Evolutionary conservation across 306 rosid species (phyloP).

Genomic region (Lotus japonicus): DNA sequence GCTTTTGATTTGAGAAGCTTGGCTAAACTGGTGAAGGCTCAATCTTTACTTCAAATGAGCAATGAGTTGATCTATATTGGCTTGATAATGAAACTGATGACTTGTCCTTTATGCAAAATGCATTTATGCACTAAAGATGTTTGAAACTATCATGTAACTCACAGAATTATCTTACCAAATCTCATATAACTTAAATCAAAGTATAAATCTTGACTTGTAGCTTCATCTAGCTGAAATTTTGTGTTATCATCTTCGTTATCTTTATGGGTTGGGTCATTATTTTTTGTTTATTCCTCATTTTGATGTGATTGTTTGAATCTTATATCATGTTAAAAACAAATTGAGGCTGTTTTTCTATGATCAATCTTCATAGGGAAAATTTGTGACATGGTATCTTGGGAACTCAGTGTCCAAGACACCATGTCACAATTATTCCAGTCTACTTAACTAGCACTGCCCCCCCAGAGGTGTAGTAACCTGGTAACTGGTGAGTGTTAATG

Average conservation of each 20-base stretch:
- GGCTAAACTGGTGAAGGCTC: not conserved
- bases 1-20: not conserved
- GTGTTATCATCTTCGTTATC: not conserved
- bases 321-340: not conserved
- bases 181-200: not conserved
- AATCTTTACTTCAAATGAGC: not conserved
- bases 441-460: not conserved
- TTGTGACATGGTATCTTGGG: not conserved
- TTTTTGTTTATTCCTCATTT: not conserved
- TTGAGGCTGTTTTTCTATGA: not conserved
- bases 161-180: not conserved
- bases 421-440: too few species aligned
- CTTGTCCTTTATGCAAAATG: not conserved
- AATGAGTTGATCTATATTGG: not conserved
- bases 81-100: not conserved
- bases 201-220: not conserved
- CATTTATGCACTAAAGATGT: not conserved
- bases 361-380: not conserved
- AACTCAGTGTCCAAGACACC: not conserved
- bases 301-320: not conserved
- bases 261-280: not conserved
- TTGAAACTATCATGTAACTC: not conserved
- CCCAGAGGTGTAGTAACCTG: not conserved
- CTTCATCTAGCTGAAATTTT: not conserved
- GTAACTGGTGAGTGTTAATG: too few species aligned